phyloP scores from a whole-genome alignment of 2,329 filamentous ascomycete species.

The Calonectria fujianensis region DNA sequence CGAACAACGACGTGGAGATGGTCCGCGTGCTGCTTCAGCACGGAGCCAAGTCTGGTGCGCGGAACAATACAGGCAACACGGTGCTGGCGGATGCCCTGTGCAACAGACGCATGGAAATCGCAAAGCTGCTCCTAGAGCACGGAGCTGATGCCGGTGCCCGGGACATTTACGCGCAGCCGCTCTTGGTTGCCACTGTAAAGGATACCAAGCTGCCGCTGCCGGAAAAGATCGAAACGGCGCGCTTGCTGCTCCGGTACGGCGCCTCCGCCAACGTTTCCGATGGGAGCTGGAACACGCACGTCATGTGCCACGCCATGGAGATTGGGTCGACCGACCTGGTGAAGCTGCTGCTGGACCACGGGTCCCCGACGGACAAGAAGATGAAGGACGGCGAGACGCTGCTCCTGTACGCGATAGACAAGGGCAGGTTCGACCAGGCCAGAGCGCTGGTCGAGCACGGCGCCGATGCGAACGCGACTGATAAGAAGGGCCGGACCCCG shows the following conservation, averaged over 20 bases:
- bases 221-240: slow-evolving; percentile 54
- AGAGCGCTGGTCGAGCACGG: slow-evolving; percentile 57
- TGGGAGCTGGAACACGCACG: slow-evolving; percentile 45
- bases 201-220: slow-evolving; percentile 51
- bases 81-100: slow-evolving; percentile 59
- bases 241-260: slow-evolving; percentile 59
- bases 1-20: slow-evolving; percentile 56
- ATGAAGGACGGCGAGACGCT: slow-evolving; percentile 57
- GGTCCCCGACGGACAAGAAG: slow-evolving; percentile 53
- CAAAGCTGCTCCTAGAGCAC: slow-evolving; percentile 57
- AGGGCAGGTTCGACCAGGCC: slow-evolving; percentile 48
- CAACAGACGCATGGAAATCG: slow-evolving; percentile 58
- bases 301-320: slow-evolving; percentile 55
- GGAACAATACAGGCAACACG: slow-evolving; percentile 56
- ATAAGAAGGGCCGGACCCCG: slow-evolving; percentile 58
- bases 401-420: slow-evolving; percentile 57
- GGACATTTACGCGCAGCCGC: slow-evolving; percentile 57
- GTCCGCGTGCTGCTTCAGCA: slow-evolving; percentile 58
- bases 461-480: slow-evolving; percentile 57
- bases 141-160: slow-evolving; percentile 59
- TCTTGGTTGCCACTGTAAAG: slow-evolving; percentile 57
- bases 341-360: slow-evolving; percentile 55
- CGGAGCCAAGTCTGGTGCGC: slow-evolving; percentile 58
- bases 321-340: slow-evolving; percentile 51
- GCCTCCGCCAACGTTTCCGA: slow-evolving; percentile 57